Conservation (phyloP, 345 rosid genomes). For the Eucalyptus sp. region DNA sequence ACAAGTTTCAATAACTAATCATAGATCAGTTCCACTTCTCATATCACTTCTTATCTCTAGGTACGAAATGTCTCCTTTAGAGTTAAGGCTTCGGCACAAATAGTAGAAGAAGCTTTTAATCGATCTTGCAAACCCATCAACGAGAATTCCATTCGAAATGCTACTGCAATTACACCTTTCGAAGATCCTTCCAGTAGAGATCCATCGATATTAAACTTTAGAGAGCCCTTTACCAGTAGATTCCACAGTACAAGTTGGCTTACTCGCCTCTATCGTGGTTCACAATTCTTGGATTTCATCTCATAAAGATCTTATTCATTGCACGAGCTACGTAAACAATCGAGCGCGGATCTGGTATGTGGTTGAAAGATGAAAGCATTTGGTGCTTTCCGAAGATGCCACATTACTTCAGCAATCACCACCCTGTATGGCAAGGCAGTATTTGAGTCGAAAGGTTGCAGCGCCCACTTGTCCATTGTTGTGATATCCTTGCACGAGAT, state of each 20-base stretch:
- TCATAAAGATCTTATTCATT: neutral
- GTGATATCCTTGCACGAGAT: neutral
- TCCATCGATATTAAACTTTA: neutral
- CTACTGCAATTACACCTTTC: neutral
- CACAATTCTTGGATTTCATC: neutral
- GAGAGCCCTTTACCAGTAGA: neutral
- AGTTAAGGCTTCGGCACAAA: neutral
- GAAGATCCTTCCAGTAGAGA: neutral
- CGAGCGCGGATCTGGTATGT: neutral
- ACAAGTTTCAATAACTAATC: neutral
- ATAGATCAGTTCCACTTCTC: neutral
- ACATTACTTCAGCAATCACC: neutral
- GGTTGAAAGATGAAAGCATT: neutral
- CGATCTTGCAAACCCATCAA: neutral
- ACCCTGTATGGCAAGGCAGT: neutral
- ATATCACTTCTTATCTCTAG: neutral
- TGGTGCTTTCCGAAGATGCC: neutral
- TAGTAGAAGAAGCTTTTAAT: neutral
- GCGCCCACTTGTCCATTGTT: neutral
- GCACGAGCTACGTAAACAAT: neutral
- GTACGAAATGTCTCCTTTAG: neutral
- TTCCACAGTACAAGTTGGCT: neutral
- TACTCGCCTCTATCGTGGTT: neutral
- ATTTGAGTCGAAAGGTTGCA: neutral
- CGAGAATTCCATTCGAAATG: neutral